Conservation (phyloP, 139 green algal genomes). For the Chlamydomonas eustigma region DNA sequence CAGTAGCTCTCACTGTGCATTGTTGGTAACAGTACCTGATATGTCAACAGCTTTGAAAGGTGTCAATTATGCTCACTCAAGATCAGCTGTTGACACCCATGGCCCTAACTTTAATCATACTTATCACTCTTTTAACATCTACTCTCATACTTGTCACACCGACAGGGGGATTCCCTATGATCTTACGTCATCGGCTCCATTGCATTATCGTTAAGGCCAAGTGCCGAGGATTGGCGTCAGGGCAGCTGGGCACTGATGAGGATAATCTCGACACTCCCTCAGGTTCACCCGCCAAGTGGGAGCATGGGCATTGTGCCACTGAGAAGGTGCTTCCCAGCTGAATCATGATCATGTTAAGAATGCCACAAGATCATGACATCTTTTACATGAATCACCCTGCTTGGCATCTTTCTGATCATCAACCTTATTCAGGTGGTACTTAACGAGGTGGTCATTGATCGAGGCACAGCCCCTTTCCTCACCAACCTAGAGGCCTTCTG, state of each 20-base stretch:
- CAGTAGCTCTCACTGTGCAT: no score
- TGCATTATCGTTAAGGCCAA: conserved; percentile 60
- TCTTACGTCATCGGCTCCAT: conserved; percentile 80
- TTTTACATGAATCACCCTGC: no score
- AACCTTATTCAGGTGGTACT: conserved; percentile 54
- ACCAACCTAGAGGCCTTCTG: conserved; percentile 79
- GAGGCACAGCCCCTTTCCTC: conserved; percentile 73
- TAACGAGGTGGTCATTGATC: conserved; percentile 90
- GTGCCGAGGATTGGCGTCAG: not conserved
- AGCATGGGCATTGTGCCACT: conserved; percentile 21
- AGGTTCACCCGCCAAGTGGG: conserved; percentile 8
- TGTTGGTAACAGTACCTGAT: no score
- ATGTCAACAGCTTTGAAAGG: no score
- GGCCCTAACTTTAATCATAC: no score
- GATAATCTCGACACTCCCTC: no score
- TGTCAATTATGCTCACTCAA: no score
- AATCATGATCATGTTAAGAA: no score
- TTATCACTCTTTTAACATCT: no score
- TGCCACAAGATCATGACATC: no score
- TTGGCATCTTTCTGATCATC: conserved; percentile 1
- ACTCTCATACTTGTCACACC: no score
- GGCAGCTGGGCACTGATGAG: conserved; percentile 26
- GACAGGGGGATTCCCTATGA: conserved; percentile 70
- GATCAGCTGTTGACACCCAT: no score
- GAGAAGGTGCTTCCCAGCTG: conserved; percentile 22